Evolutionary conservation across 176 grass and related monocot genomes (phyloP), one percentile per base, ranked within the genome.

Genomic region (Pontederia paniculata): DNA sequence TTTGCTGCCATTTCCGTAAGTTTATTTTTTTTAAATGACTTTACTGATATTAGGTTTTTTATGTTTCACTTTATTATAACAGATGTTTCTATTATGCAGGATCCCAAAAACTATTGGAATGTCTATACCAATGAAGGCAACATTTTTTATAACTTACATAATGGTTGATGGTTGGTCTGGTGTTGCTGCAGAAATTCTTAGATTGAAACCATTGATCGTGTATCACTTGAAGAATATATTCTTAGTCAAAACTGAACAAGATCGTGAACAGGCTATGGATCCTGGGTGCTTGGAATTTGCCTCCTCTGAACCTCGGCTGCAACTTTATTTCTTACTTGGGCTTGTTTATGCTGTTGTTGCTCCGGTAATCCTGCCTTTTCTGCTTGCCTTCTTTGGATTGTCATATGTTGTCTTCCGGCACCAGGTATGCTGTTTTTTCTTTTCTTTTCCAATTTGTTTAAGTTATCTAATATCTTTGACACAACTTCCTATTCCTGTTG

Each of bases 81-180:
- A 68, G 10, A 12, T 23, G 44, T 58, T 22, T 52, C 9, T 37
- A 42, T 14, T 53, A 50, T 60, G 51, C 73, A 90, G 93, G 82
- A 84, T 90, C 79, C 86, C 86, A 58, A 76, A 84, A 77, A 89
- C 76, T 54, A 71, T 97, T 65, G 93, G 93, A 44, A 83, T 84
- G 55, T 81, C 93, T 31, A 90, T 97, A 73, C 86, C 93, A 44
- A 90, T 90, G 83, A 97, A 97, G 81, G 93, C 86, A 72, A 71
- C 83, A 80, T 97, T 97, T 83, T 97, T 97, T 69, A 80, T 97
- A 44, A 88, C 81, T 50, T 97, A 84, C 16, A 76, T 97, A 69
- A 97, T 90, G 93, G 83, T 97, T 71, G 93, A 97, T 62, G 86
- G 93, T 12, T 97, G 93, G 93, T 80, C 93, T 12, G 77, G 93